Conservation (phyloP, 176 grass and related monocot species). For the Oryza officinalis region DNA sequence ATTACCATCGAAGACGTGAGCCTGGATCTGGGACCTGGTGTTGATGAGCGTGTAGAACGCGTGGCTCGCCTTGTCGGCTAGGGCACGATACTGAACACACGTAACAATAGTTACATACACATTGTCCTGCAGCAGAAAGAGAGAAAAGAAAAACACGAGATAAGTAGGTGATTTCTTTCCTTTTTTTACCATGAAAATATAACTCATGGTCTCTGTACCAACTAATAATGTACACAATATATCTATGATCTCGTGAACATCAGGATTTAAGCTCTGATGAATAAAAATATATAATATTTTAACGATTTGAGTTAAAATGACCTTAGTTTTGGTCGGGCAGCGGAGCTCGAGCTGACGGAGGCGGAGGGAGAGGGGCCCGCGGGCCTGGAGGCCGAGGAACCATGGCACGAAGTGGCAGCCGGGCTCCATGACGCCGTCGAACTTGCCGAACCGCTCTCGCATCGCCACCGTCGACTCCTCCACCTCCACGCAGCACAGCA, state of each 20-base stretch:
- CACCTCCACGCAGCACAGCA: slow-evolving; percentile 41
- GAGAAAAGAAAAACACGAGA: background rate
- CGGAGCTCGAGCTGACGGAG: slow-evolving; percentile 65
- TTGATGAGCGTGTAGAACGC: background rate
- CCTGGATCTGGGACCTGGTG: background rate
- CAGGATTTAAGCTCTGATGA: too few relatives aligned
- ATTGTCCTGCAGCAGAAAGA: background rate
- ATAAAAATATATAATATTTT: too few relatives aligned
- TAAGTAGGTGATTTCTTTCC: too few relatives aligned
- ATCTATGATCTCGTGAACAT: too few relatives aligned
- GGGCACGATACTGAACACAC: background rate
- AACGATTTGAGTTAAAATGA: background rate
- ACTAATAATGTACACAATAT: too few relatives aligned
- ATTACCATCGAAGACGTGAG: background rate
- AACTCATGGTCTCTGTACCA: too few relatives aligned
- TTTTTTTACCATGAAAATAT: too few relatives aligned
- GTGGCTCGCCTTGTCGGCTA: background rate
- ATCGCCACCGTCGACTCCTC: slow-evolving; percentile 46
- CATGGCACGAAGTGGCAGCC: slow-evolving; percentile 57
- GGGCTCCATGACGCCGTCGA: slow-evolving; percentile 45
- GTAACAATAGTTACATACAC: background rate
- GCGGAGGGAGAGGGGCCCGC: slow-evolving; percentile 54
- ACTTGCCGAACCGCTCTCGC: slow-evolving; percentile 55
- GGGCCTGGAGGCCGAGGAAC: background rate
- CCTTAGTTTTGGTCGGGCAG: slow-evolving; percentile 73